Evolutionary conservation across 352 stramenopile genomes (phyloP).

Genomic region (Sclerospora graminicola): DNA sequence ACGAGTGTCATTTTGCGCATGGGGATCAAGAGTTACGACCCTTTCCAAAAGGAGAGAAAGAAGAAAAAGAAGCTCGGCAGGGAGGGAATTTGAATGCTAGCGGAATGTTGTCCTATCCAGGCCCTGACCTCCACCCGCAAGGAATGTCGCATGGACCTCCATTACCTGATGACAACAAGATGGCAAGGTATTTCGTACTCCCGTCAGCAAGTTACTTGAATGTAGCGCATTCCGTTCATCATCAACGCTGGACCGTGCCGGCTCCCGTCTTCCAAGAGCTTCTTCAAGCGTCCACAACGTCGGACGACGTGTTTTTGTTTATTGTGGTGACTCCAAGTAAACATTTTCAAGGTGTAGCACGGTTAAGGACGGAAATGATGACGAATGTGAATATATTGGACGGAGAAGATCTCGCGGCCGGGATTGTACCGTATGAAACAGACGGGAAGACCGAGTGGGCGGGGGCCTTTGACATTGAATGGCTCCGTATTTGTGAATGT

Average conservation of each 20-base stretch:
- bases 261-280: conserved; percentile 42
- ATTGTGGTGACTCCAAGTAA: conserved; percentile 61
- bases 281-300: conserved; percentile 59
- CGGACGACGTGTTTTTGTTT: conserved; percentile 76
- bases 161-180: conserved; percentile 63
- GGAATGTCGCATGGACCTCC: conserved; percentile 8
- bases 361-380: conserved; percentile 27
- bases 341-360: conserved; percentile 71
- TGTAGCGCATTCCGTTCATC: conserved; percentile 69
- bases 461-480: conserved; percentile 63
- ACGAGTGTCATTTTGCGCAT: conserved; percentile 96
- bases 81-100: conserved; percentile 4
- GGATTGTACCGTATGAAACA: conserved; percentile 48
- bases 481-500: conserved; percentile 82
- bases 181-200: conserved; percentile 77
- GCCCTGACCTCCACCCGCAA: conserved; percentile 2
- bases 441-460: conserved; percentile 42
- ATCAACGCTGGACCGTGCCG: conserved; percentile 54
- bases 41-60: conserved; percentile 71
- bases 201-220: conserved; percentile 79
- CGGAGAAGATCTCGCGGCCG: conserved; percentile 40
- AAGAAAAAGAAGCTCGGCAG: conserved; percentile 10
- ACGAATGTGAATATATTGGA: conserved; percentile 17
- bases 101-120: background rate
- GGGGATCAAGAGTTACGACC: conserved; percentile 87